phyloP scores from a whole-genome alignment of 768 basidiomycete genomes.

The Panellus pusillus region DNA sequence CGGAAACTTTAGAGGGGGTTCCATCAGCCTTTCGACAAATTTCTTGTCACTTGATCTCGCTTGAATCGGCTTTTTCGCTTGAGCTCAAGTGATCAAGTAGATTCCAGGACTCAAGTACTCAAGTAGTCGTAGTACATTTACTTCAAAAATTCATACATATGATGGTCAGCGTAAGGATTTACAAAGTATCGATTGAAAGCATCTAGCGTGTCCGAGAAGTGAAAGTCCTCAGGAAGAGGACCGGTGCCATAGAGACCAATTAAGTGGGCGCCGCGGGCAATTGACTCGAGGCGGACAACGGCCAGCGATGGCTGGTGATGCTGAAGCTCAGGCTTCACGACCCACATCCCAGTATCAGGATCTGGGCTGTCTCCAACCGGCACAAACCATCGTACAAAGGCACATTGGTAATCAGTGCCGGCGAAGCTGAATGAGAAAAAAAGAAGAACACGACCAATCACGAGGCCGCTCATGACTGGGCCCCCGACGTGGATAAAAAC shows the following conservation, averaged over 20 bases:
- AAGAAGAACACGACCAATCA: conserved; percentile 26
- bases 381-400: conserved; percentile 31
- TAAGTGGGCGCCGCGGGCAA: conserved; percentile 30
- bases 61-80: background rate
- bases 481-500: conserved; percentile 27
- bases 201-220: conserved; percentile 24
- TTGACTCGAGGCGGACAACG: conserved; percentile 26
- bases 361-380: conserved; percentile 19
- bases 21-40: conserved; percentile 3
- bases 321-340: conserved; percentile 24
- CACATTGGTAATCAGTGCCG: conserved; percentile 19
- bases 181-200: conserved; percentile 24
- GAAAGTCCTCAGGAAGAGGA: conserved; percentile 22
- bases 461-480: conserved; percentile 28
- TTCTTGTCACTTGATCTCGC: background rate
- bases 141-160: conserved; percentile 25
- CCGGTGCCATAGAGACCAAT: conserved; percentile 27
- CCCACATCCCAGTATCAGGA: conserved; percentile 33
- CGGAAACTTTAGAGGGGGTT: too few relatives aligned
- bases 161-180: conserved; percentile 33
- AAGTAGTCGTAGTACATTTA: background rate
- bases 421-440: conserved; percentile 31
- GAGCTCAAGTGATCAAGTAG: background rate
- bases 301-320: background rate
- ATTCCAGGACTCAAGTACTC: background rate